Percentiles rank a stretch among this genome's conserved stretches.
phyloP scores from a whole-genome alignment of 2,329 filamentous ascomycete species.

The Aureobasidium sp. region DNA sequence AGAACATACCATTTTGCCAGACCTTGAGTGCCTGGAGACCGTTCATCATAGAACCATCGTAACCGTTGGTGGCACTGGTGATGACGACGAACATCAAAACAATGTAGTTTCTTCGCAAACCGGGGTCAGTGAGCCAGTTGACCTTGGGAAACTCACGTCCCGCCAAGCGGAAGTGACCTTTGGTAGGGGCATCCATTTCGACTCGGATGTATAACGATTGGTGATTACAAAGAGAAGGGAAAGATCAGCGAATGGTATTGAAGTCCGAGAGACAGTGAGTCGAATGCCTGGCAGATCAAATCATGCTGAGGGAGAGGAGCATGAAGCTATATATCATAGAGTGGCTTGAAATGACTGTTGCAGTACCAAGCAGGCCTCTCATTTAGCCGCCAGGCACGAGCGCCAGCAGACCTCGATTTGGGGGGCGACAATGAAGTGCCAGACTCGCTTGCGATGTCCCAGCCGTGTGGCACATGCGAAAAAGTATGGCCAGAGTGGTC shows the following conservation, averaged over 20 bases:
- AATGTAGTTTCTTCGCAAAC: slow-evolving; percentile 29
- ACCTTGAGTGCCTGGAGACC: slow-evolving; percentile 40
- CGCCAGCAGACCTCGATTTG: neutral
- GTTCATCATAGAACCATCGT: slow-evolving; percentile 47
- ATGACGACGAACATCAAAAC: slow-evolving; percentile 29
- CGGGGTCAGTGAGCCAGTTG: slow-evolving; percentile 29
- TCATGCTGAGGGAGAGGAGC: neutral
- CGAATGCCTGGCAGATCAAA: slow-evolving; percentile 12
- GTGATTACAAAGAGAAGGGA: neutral
- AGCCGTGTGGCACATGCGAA: slow-evolving; percentile 2
- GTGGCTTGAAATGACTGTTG: neutral
- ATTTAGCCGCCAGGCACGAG: slow-evolving; percentile 16
- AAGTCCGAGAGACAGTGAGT: slow-evolving; percentile 2
- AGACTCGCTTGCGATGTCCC: slow-evolving; percentile 9
- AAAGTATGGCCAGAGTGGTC: slow-evolving; percentile 3
- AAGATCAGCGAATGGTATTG: slow-evolving; percentile 2
- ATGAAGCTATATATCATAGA: slow-evolving; percentile 4
- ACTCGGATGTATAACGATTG: slow-evolving; percentile 11
- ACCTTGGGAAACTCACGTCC: slow-evolving; percentile 28
- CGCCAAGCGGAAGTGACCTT: slow-evolving; percentile 28
- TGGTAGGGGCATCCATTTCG: slow-evolving; percentile 28
- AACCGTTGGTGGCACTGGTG: slow-evolving; percentile 39
- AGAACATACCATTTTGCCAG: slow-evolving; percentile 37
- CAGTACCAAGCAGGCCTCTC: neutral
- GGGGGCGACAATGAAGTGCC: neutral